Evolutionary conservation across 176 grass and related monocot genomes (phyloP).

Genomic region (Zea mays): Zm-B73-REFERENCE-NAM-5.0 NC_050098.1:212228501-212229000

Average conservation of each 20-base stretch:
- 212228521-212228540: background rate
- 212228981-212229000: slow-evolving; percentile 6
- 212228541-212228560: background rate
- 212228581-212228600: background rate
- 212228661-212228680: background rate
- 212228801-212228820: background rate
- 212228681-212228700: background rate
- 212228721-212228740: slow-evolving; percentile 14
- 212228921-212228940: slow-evolving; percentile 6
- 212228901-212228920: background rate
- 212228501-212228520: background rate
- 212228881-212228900: slow-evolving; percentile 1
- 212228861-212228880: slow-evolving; percentile 1
- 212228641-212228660: background rate
- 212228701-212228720: background rate
- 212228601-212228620: background rate
- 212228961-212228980: slow-evolving; percentile 1
- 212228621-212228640: background rate
- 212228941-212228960: background rate
- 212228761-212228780: background rate
- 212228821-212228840: slow-evolving; percentile 10
- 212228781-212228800: slow-evolving; percentile 18
- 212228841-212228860: slow-evolving; percentile 15
- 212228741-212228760: background rate
- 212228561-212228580: background rate